Base-by-base conservation (phyloP, 371 early-diverging fungal genomes). In the Pancytospora philotis region DNA sequence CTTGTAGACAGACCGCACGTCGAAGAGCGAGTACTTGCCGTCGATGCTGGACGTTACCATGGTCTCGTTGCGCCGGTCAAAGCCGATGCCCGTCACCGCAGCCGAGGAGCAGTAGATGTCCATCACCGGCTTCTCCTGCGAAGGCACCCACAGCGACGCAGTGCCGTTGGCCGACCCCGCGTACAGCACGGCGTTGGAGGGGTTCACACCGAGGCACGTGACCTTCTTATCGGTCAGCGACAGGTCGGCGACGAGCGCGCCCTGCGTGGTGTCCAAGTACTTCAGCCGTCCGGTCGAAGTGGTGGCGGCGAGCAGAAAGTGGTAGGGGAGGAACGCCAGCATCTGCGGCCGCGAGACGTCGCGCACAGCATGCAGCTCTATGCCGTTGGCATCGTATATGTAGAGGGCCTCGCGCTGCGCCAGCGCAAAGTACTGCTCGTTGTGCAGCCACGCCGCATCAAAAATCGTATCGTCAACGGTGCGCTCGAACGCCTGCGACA, bases 261-360 rank as follows among this genome's bases (percentile, higher is more conserved):
- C 98, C 32, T 89, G 92, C 0, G 92, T 92, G 48, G 89, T 89
- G 76, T 98, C 98, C 78, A 92, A 92, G 81, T 95, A 98, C 78
- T 86, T 86, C 30, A 98, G 79, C 52, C 79, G 83, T 25, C 39
- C 51, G 62, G 57, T 48, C 6, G 27, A 28, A 80, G 87, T 86
- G 39, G 89, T 84, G 10, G 89, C 83, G 39, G 86, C 86, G 36
- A 98, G 84, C 72, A 98, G 80, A 77, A 89, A 95, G 76, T 98
- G 98, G 81, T 92, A 91, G 8, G 93, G 95, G 66, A 98, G 79
- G 78, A 90, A 98, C 61, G 89, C 90, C 49, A 95, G 80, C 61
- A 83, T 83, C 73, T 84, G 86, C 28, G 87, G 87, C 72, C 89
- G 87, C 10, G 82, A 82, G 73, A 92, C 90, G 41, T 89, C 85